Conservation (phyloP, 129 eudicot species). For the Lonicera japonica region DNA sequence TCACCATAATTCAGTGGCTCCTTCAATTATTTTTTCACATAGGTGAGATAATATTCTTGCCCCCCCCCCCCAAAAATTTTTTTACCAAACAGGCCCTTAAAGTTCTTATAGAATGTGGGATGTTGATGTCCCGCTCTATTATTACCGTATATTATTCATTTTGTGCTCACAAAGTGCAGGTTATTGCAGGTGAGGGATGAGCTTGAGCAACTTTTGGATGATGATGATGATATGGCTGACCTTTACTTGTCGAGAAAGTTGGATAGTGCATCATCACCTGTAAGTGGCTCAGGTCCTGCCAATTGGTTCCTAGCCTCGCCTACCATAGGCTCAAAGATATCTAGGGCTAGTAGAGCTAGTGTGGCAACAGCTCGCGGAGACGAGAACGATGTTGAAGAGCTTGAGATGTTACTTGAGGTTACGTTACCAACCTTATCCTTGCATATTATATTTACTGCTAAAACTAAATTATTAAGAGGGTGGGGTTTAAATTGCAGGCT, state of each 20-base stretch:
- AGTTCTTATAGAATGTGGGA: no score
- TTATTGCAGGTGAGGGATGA: constrained; percentile 80
- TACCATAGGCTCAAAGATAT: constrained; percentile 75
- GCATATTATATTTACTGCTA: not conserved
- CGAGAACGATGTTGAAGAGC: constrained; percentile 92
- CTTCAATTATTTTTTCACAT: no score
- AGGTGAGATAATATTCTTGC: no score
- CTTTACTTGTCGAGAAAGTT: constrained; percentile 81
- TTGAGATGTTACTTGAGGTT: constrained; percentile 95
- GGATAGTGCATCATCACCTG: constrained; percentile 62
- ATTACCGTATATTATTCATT: not conserved
- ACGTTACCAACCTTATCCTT: not conserved
- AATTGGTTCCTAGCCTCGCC: constrained; percentile 77
- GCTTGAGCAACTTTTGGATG: constrained; percentile 92
- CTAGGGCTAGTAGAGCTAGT: constrained; percentile 87
- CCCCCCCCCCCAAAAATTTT: no score
- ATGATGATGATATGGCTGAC: constrained; percentile 96
- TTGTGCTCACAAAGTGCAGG: constrained; percentile 5
- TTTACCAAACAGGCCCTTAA: no score
- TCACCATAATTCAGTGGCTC: no score
- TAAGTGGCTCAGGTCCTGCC: constrained; percentile 81
- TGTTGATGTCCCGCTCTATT: no score
- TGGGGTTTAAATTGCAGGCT: constrained; percentile 50
- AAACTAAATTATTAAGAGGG: not conserved
- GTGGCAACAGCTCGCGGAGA: constrained; percentile 73